A percentile compares a stretch with the other conserved stretches of the same genome.
Conservation (phyloP, 768 basidiomycete species). For the Psilocybe cubensis region DNA sequence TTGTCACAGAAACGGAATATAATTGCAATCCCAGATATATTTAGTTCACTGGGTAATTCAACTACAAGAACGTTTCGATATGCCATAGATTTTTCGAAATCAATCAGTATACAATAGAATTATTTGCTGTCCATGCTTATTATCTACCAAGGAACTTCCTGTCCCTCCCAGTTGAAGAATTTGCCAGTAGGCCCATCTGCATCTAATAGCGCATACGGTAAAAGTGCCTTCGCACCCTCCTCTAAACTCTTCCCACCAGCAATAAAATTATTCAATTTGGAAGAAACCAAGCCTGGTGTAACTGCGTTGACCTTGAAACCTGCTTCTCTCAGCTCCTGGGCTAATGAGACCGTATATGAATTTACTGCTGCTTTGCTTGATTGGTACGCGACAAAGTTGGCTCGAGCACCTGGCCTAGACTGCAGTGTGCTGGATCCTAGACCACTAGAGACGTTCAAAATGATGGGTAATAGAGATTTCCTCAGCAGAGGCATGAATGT, state of each 20-base stretch:
- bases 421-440: constrained; percentile 47
- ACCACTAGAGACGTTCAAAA: constrained; percentile 45
- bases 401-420: constrained; percentile 29
- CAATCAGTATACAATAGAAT: background rate
- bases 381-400: constrained; percentile 56
- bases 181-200: constrained; percentile 41
- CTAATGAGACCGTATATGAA: constrained; percentile 60
- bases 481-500: constrained; percentile 47
- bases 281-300: constrained; percentile 60
- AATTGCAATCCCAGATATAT: too few species aligned
- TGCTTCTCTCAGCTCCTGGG: constrained; percentile 58
- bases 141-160: constrained; percentile 36
- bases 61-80: too few species aligned
- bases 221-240: constrained; percentile 37
- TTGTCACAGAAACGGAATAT: too few species aligned
- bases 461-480: constrained; percentile 34
- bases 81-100: too few species aligned
- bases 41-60: too few species aligned
- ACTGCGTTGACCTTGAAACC: constrained; percentile 64
- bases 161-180: constrained; percentile 38
- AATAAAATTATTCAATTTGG: constrained; percentile 42
- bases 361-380: constrained; percentile 74
- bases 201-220: constrained; percentile 42
- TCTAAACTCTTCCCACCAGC: constrained; percentile 39
- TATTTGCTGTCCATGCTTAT: background rate